Percentiles rank a stretch among this genome's conserved stretches.
These are phyloP conservation scores for Penstemon newberryi DNA, from an alignment of 257 asterid genomes.

Conservation along the genomic window DNA sequence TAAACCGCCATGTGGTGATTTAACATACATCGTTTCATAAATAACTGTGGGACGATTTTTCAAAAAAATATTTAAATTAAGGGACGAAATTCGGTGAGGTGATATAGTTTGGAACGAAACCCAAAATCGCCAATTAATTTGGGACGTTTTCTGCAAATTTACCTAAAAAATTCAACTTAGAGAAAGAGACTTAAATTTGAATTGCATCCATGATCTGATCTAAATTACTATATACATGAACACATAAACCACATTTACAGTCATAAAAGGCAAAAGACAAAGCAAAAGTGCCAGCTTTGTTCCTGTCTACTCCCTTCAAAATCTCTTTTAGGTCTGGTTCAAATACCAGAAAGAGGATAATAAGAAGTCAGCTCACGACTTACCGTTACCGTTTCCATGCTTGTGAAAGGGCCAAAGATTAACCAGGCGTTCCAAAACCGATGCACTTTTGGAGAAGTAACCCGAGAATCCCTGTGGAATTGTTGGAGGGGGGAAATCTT, in stretches of 20 bases:
- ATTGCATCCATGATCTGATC: neutral
- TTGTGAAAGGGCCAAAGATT: conserved; percentile 89
- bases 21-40: too few species aligned
- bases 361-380: conserved; percentile 31
- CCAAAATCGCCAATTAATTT: too few species aligned
- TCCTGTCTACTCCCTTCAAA: neutral
- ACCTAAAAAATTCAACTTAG: too few species aligned
- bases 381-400: conserved; percentile 51
- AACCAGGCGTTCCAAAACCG: conserved; percentile 84
- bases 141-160: too few species aligned
- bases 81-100: too few species aligned
- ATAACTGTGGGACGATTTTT: too few species aligned
- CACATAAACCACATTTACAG: neutral
- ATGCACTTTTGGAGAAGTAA: conserved; percentile 86
- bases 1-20: too few species aligned
- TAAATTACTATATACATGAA: conserved; percentile 18
- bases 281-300: neutral
- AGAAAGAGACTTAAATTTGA: too few species aligned
- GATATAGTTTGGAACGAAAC: too few species aligned
- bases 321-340: neutral
- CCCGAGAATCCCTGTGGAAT: conserved; percentile 88
- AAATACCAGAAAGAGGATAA: neutral
- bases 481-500: conserved; percentile 87
- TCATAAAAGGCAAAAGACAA: neutral
- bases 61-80: too few species aligned